phyloP scores from a whole-genome alignment of 176 grass and related monocot species.

The Ensete glaucum region DNA sequence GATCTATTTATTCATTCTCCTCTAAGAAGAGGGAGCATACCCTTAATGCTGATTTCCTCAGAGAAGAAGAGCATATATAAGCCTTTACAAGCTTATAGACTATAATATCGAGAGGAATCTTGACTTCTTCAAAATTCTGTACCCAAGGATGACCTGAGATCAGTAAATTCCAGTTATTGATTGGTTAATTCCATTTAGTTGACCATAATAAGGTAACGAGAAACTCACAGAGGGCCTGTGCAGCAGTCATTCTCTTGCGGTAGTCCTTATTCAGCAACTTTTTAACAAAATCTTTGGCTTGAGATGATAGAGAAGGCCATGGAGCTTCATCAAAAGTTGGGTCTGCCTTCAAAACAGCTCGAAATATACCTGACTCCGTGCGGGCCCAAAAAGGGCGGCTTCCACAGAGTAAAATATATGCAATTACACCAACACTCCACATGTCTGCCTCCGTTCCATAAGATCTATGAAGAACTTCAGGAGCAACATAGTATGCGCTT shows the following conservation, averaged over 20 bases:
- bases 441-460: constrained; percentile 92
- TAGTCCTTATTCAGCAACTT: constrained; percentile 85
- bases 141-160: constrained; percentile 48
- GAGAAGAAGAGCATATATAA: constrained; percentile 50
- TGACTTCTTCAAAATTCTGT: constrained; percentile 31
- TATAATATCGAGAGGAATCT: constrained; percentile 48
- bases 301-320: constrained; percentile 61
- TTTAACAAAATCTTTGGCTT: constrained; percentile 77
- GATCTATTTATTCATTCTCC: not conserved
- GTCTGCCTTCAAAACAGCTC: constrained; percentile 72
- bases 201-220: not conserved
- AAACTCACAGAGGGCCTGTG: constrained; percentile 69
- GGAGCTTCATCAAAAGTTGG: constrained; percentile 80
- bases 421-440: constrained; percentile 95
- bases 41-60: constrained; percentile 38
- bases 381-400: constrained; percentile 89
- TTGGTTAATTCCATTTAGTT: not conserved
- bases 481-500: constrained; percentile 97
- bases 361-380: constrained; percentile 82
- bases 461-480: constrained; percentile 77
- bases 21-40: constrained; percentile 11
- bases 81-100: constrained; percentile 37
- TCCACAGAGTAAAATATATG: constrained; percentile 88
- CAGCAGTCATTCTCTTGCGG: constrained; percentile 81
- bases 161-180: constrained; percentile 12